These are phyloP conservation scores for Cyphellophora europaea DNA, from an alignment of 2,329 filamentous ascomycete species.

Conservation along the genomic window DNA sequence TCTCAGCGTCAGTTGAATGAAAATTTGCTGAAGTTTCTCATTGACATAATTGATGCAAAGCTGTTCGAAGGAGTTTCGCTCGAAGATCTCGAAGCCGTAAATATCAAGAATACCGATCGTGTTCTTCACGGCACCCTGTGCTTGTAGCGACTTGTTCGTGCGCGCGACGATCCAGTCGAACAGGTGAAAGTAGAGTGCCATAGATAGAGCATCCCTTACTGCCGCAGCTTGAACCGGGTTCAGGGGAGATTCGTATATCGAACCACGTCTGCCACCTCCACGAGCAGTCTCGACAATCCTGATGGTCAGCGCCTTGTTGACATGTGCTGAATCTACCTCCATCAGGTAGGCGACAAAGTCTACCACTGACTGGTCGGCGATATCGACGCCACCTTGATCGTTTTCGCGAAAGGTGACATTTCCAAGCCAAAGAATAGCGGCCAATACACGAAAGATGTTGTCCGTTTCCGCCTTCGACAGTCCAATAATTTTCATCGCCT, in stretches of 20 bases:
- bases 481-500: conserved; percentile 93
- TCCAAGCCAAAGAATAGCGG: conserved; percentile 85
- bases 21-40: conserved; percentile 97
- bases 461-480: conserved; percentile 83
- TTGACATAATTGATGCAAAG: conserved; percentile 99
- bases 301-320: conserved; percentile 81
- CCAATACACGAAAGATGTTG: conserved; percentile 90
- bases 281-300: conserved; percentile 69
- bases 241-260: conserved; percentile 64
- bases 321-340: conserved; percentile 70
- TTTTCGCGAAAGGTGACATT: conserved; percentile 89
- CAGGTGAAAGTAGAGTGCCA: conserved; percentile 93
- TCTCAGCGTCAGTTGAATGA: conserved; percentile 94
- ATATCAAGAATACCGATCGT: conserved; percentile 97
- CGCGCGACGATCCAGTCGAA: conserved; percentile 98
- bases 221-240: conserved; percentile 79
- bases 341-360: conserved; percentile 91
- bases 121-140: conserved; percentile 65
- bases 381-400: conserved; percentile 76
- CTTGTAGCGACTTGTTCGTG: conserved; percentile 79
- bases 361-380: conserved; percentile 81
- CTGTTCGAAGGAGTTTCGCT: conserved; percentile 98
- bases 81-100: conserved; percentile 98
- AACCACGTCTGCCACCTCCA: conserved; percentile 53
- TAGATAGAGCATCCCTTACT: conserved; percentile 83